Evolutionary conservation across 805 yeast species (phyloP).

Genomic region (Metschnikowia amazonensis): DNA sequence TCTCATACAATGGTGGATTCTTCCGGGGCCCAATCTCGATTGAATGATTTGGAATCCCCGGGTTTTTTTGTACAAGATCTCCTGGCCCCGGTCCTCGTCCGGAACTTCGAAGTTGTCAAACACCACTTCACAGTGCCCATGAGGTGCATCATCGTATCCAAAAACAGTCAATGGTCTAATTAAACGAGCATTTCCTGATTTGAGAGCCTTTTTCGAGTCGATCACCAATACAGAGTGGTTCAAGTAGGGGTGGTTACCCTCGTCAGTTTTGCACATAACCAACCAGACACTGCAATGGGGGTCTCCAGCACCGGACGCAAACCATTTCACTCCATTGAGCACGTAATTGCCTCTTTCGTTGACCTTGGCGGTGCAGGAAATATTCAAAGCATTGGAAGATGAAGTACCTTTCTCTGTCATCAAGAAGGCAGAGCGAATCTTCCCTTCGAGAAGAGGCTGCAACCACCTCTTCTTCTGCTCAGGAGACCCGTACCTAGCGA

Average conservation of each 20-base stretch:
- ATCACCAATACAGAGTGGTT: constrained; percentile 57
- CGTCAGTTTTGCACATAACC: constrained; percentile 48
- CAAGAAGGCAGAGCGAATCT: constrained; percentile 56
- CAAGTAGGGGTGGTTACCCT: constrained; percentile 31
- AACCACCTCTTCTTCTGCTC: constrained; percentile 45
- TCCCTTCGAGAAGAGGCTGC: constrained; percentile 50
- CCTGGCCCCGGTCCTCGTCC: constrained; percentile 39
- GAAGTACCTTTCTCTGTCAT: constrained; percentile 63
- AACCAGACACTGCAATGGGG: constrained; percentile 55
- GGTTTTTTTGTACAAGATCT: constrained; percentile 43
- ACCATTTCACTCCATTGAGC: constrained; percentile 63
- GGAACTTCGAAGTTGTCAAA: constrained; percentile 50
- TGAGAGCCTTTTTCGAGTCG: constrained; percentile 48
- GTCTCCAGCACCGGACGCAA: constrained; percentile 69
- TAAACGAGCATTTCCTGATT: constrained; percentile 46
- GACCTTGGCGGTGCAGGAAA: constrained; percentile 41
- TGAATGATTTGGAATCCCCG: constrained; percentile 62
- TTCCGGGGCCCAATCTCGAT: constrained; percentile 65
- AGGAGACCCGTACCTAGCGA: constrained; percentile 39
- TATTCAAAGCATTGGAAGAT: constrained; percentile 60
- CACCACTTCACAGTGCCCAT: constrained; percentile 62
- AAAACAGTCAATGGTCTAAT: constrained; percentile 51
- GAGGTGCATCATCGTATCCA: constrained; percentile 68
- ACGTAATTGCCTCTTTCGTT: constrained; percentile 44
- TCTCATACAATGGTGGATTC: constrained; percentile 70